Base-by-base conservation (phyloP, 2,329 filamentous ascomycete genomes). In the Neoascochyta sp. region DNA sequence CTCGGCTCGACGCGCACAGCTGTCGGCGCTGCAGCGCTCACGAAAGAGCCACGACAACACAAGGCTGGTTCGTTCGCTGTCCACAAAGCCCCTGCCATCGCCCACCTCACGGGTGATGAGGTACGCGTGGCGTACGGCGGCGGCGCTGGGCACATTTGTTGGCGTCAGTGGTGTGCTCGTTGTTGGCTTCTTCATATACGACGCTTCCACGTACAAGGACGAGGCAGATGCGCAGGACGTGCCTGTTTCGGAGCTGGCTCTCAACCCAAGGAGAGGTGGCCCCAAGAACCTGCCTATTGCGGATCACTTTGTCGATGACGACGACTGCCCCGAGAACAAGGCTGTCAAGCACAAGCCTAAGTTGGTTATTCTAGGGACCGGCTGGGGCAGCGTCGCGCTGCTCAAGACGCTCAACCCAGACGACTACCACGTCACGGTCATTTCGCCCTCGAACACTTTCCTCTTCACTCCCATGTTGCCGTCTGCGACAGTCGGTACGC, bases 391-490 rank as follows among this genome's bases (percentile, higher is more conserved):
- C 52, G 85, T 98, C 39, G 86, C 90, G 4, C 69, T 98, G 36
- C 68, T 98, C 47, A 98, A 98, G 68, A 83, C 86, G 41, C 66
- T 98, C 41, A 84, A 90, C 41, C 82, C 88, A 0, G 86, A 89
- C 9, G 86, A 95, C 50, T 98, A 95, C 59, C 89, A 98, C 63
- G 82, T 98, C 47, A 96, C 90, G 4, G 83, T 98, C 21, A 83
- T 98, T 23, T 94, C 88, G 9, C 90, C 92, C 0, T 84, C 84
- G 19, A 96, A 96, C 54, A 95, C 96, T 67, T 98, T 98, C 67
- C 69, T 98, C 17, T 98, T 98, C 64, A 98, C 92, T 2, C 92
- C 92, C 1, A 96, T 98, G 89, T 73, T 98, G 23, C 92, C 92
- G 2, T 95, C 88, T 18, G 93, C 92, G 6, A 98, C 93, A 0